Conservation (phyloP, 129 eudicot species). For the Flaveria sonorensis region DNA sequence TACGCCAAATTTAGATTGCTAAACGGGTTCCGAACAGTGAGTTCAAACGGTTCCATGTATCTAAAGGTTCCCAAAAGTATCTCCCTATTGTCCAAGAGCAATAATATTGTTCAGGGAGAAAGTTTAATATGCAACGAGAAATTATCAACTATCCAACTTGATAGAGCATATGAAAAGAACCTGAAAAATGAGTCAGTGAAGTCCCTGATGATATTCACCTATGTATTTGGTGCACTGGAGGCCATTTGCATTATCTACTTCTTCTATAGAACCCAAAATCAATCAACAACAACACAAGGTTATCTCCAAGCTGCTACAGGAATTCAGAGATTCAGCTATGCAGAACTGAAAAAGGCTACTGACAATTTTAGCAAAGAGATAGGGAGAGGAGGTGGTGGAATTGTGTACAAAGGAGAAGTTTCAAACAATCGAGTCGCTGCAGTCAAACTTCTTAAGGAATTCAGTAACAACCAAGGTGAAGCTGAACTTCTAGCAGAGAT, state of each 20-base stretch:
- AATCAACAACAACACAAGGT: neutral
- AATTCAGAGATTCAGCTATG: slow-evolving; percentile 47
- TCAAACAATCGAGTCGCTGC: slow-evolving; percentile 43
- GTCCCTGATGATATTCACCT: slow-evolving; percentile 34
- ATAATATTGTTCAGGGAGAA: neutral
- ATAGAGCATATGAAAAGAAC: slow-evolving; percentile 36
- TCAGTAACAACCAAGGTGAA: slow-evolving; percentile 34
- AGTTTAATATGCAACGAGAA: slow-evolving; percentile 16
- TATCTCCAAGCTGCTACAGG: slow-evolving; percentile 44
- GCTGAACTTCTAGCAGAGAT: slow-evolving; percentile 53
- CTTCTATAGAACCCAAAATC: slow-evolving; percentile 27
- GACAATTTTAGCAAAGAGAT: slow-evolving; percentile 40
- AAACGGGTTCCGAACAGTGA: slow-evolving; percentile 36
- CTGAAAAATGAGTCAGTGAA: slow-evolving; percentile 17
- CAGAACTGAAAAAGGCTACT: slow-evolving; percentile 48
- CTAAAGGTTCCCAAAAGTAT: slow-evolving; percentile 39
- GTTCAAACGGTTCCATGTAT: slow-evolving; percentile 28
- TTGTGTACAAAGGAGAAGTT: slow-evolving; percentile 48
- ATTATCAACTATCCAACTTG: neutral
- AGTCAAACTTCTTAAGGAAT: slow-evolving; percentile 36
- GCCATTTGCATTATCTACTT: slow-evolving; percentile 29
- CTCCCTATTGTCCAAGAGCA: neutral
- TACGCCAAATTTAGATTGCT: slow-evolving; percentile 41
- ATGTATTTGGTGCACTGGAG: slow-evolving; percentile 46
- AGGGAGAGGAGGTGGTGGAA: slow-evolving; percentile 54